phyloP scores from a whole-genome alignment of 2,329 filamentous ascomycete species.

The Ophiostoma angusticollis region DNA sequence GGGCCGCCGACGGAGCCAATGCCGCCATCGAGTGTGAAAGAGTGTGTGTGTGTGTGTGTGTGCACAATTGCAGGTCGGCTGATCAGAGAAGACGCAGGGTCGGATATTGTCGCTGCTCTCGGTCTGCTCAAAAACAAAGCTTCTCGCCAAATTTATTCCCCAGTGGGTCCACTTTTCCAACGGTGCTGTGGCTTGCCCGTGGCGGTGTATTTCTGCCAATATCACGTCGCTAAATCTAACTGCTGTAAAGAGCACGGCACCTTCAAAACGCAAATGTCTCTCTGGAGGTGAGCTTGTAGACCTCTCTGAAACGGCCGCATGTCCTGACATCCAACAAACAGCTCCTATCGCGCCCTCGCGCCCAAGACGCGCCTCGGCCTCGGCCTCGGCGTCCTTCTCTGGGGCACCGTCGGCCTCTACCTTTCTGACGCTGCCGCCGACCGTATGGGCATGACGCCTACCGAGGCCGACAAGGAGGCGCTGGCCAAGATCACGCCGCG shows the following conservation, averaged over 20 bases:
- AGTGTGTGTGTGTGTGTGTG: background rate
- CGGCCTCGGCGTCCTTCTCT: slow-evolving; percentile 62
- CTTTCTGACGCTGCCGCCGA: slow-evolving; percentile 61
- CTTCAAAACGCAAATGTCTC: slow-evolving; percentile 16
- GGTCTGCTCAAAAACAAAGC: no score
- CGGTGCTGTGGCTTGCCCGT: no score
- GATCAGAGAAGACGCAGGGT: no score
- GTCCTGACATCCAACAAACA: no score
- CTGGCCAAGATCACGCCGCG: slow-evolving; percentile 49
- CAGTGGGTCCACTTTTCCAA: no score
- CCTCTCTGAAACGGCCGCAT: no score
- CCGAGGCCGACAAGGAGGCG: slow-evolving; percentile 57
- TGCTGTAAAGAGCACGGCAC: background rate
- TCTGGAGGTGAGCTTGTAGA: slow-evolving; percentile 17
- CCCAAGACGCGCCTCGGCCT: slow-evolving; percentile 58
- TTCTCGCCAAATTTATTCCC: no score
- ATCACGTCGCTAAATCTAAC: background rate
- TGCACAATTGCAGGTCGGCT: no score
- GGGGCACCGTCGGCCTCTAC: slow-evolving; percentile 62
- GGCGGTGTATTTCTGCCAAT: background rate
- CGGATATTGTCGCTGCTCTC: no score
- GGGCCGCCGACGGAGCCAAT: slow-evolving; percentile 5
- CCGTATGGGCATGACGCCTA: slow-evolving; percentile 58
- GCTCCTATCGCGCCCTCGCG: slow-evolving; percentile 58
- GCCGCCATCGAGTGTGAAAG: slow-evolving; percentile 3